These are phyloP conservation scores for Hansenula lynferdii DNA, from an alignment of 1,139 yeast species.

Conservation along the genomic window DNA sequence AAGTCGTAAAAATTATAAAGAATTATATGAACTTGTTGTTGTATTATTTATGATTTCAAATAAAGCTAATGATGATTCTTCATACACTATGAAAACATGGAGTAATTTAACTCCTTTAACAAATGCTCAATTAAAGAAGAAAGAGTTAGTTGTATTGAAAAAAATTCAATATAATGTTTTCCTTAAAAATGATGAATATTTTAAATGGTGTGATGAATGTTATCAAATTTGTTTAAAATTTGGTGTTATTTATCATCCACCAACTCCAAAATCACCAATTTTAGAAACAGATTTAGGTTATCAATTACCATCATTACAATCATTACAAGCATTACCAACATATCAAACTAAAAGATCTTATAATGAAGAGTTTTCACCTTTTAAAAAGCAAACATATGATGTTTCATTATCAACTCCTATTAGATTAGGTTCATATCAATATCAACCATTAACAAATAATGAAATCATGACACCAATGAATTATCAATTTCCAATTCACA, in stretches of 20 bases:
- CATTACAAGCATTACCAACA: too few relatives aligned
- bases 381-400: too few relatives aligned
- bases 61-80: constrained; percentile 46
- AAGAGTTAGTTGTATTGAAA: constrained; percentile 17
- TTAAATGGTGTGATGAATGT: constrained; percentile 8
- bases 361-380: too few relatives aligned
- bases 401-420: too few relatives aligned
- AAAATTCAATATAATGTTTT: constrained; percentile 18
- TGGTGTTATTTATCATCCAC: constrained; percentile 1
- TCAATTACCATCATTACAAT: too few relatives aligned
- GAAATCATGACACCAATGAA: too few relatives aligned
- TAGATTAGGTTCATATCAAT: too few relatives aligned
- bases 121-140: constrained; percentile 9
- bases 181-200: constrained; percentile 6
- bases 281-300: too few relatives aligned
- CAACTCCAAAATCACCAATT: constrained; percentile 3
- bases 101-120: constrained; percentile 22
- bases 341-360: too few relatives aligned
- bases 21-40: constrained; percentile 18
- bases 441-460: constrained; percentile 15
- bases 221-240: constrained; percentile 3
- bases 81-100: constrained; percentile 52
- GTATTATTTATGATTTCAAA: constrained; percentile 40
- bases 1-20: constrained; percentile 5
- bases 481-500: too few relatives aligned